A percentile compares a stretch with the other conserved stretches of the same genome.
Evolutionary conservation across 331 rosid genomes (phyloP).

Genomic region (Phaseolus coccineus): DNA sequence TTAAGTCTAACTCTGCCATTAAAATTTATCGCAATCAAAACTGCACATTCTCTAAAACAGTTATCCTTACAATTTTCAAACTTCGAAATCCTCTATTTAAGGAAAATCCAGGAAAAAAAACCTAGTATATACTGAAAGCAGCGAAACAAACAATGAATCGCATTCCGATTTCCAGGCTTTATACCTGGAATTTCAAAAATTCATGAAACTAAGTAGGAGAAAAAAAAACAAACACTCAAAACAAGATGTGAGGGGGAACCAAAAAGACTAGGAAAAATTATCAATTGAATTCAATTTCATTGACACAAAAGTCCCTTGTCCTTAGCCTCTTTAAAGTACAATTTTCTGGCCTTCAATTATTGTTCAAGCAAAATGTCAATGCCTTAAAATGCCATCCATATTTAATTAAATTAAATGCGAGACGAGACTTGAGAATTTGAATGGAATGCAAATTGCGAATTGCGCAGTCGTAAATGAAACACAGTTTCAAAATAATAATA

Average conservation of each 20-base stretch:
- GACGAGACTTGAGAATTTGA: not conserved
- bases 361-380: not conserved
- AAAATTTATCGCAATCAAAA: too few species aligned
- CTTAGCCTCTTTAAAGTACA: slow-evolving; percentile 25
- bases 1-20: too few species aligned
- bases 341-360: not conserved
- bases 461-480: not conserved
- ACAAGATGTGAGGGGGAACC: slow-evolving; percentile 16
- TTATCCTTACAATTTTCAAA: not conserved
- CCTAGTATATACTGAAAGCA: not conserved
- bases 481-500: not conserved
- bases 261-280: slow-evolving; percentile 8
- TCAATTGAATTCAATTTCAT: slow-evolving; percentile 7
- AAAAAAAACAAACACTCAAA: slow-evolving; percentile 19
- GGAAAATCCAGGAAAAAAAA: slow-evolving; percentile 27
- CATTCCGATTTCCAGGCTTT: not conserved
- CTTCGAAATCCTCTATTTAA: slow-evolving; percentile 40
- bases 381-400: not conserved
- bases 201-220: not conserved
- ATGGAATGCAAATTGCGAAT: not conserved
- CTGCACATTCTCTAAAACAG: too few species aligned
- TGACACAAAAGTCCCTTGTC: not conserved
- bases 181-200: not conserved
- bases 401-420: slow-evolving; percentile 20
- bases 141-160: slow-evolving; percentile 21